Evolutionary conservation across 2,329 filamentous ascomycete species (phyloP), one percentile per base, ranked within the genome.

Genomic region (Cladosporium sp.): DNA sequence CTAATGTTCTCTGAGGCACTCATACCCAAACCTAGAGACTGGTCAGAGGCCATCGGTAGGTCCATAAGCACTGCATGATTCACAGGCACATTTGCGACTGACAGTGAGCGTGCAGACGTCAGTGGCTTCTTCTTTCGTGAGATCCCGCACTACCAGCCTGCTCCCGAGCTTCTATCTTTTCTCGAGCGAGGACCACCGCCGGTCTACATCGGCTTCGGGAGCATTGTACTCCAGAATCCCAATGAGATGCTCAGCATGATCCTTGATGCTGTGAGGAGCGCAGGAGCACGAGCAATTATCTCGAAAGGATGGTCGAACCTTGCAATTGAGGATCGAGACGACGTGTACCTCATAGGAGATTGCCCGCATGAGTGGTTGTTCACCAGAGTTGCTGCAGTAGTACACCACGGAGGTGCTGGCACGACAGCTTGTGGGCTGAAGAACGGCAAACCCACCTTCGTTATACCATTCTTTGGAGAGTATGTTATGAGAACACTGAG

Each of bases 181-280:
- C 75, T 91, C 6, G 78, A 80, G 23, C 80, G 78, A 5, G 87
- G 85, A 1, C 82, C 86, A 1, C 79, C 82, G 3, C 89, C 89
- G 0, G 81, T 92, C 1, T 92, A 92, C 68, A 91, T 92, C 59
- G 90, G 90, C 0, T 92, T 92, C 69, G 90, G 90, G 0, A 89
- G 86, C 0, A 92, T 92, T 65, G 89, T 92, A 0, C 87, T 92
- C 1, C 89, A 92, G 62, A 87, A 87, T 92, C 70, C 85, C 89
- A 0, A 84, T 57, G 78, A 77, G 2, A 89, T 92, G 69, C 92
- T 90, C 0, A 76, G 86, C 28, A 85, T 91, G 80, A 90, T 93
- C 33, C 90, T 92, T 66, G 83, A 90, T 53, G 90, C 89, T 1
- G 85, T 50, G n/a, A 12, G 26, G 6, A 7, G 8, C 91, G 14